Base-by-base conservation (phyloP, 306 rosid genomes). In the Medicago ruthenica region DNA sequence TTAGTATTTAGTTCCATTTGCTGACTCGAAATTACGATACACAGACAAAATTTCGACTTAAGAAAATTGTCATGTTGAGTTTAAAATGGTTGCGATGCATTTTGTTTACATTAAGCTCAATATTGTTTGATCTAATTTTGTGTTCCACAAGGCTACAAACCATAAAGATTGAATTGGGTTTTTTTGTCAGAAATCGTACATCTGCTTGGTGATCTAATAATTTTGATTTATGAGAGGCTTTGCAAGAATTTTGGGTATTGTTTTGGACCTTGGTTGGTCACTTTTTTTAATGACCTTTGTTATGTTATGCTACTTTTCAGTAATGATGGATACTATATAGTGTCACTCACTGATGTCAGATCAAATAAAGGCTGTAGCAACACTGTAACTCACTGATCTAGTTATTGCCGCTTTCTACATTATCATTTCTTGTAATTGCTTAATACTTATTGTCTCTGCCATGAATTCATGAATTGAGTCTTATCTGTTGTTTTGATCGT, bases 71-170 rank as follows among this genome's bases (percentile, higher is more conserved):
- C 36, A 20, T 20, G 4, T 70, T 47, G 13, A 70, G 39, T 13
- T 61, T 22, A 39, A 69, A 68, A 37, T 62, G 64, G 55, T 61
- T 70, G 37, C 21, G 21, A 61, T 60, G 62, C 51, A 31, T 59
- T 58, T 44, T 59, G 13, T 47, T 59, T 55, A 21, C 7, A 9
- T 20, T 8, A 55, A 55, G 62, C 62, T 55, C 62, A 55, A 55
- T 9, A 55, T 20, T 17, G 20, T 55, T 8, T 2, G 62, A 55
- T 17, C 31, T 20, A 55, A 9, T 20, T 57, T 57, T 57, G 20
- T 8, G 24, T 40, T 40, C 45, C 45, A 40, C 45, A 40, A 40
- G 2, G 45, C 9, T 40, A 11, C 48, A 42, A 42, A 42, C 48
- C 48, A 42, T 11, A 3, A 42, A 12, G 47, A 41, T 69, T 55